Conservation (phyloP, 345 rosid genomes). For the Arabidopsis thaliana region TAIR10.1 NC_003076.8:7320001-7320500, state of each 20-base stretch:
- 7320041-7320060: too few relatives aligned
- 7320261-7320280: slow-evolving; percentile 40
- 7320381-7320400: slow-evolving; percentile 51
- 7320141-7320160: too few relatives aligned
- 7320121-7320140: too few relatives aligned
- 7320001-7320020: too few relatives aligned
- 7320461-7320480: background rate
- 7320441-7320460: background rate
- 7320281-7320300: slow-evolving; percentile 51
- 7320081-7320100: too few relatives aligned
- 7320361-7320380: slow-evolving; percentile 52
- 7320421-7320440: background rate
- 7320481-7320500: background rate
- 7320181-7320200: too few relatives aligned
- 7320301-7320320: slow-evolving; percentile 50
- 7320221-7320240: background rate
- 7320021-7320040: too few relatives aligned
- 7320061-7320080: too few relatives aligned
- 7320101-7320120: too few relatives aligned
- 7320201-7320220: too few relatives aligned
- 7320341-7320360: slow-evolving; percentile 60
- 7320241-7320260: slow-evolving; percentile 34
- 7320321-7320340: slow-evolving; percentile 66
- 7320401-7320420: slow-evolving; percentile 11
- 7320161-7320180: too few relatives aligned